A percentile compares a stretch with the other conserved stretches of the same genome.
phyloP scores from a whole-genome alignment of 257 asterid genomes.

The Nicotiana obtusifolia region DNA sequence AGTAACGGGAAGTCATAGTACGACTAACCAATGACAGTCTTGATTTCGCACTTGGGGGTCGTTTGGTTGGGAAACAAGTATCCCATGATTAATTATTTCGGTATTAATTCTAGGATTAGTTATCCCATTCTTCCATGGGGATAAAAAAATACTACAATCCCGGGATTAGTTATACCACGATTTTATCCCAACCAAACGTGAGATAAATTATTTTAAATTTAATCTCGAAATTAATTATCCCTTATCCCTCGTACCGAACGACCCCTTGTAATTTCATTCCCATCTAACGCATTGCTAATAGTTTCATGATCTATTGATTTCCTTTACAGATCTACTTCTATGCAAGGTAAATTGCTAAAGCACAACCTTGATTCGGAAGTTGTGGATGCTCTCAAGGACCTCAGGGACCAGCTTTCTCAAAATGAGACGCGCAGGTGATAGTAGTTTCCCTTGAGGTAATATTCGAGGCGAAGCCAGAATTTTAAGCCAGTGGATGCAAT shows the following conservation, averaged over 20 bases:
- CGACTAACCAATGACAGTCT: neutral
- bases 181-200: too few relatives aligned
- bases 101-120: too few relatives aligned
- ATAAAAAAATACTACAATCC: too few relatives aligned
- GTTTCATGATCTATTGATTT: neutral
- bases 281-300: neutral
- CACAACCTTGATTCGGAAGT: conserved; percentile 88
- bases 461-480: neutral
- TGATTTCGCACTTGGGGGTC: neutral
- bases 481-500: neutral
- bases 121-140: too few relatives aligned
- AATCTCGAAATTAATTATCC: too few relatives aligned
- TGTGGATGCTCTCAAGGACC: conserved; percentile 87
- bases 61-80: too few relatives aligned
- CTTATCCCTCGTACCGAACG: too few relatives aligned
- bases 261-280: neutral
- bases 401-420: conserved; percentile 64
- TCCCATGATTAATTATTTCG: too few relatives aligned
- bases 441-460: neutral
- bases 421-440: conserved; percentile 26
- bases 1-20: neutral
- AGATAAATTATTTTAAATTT: too few relatives aligned
- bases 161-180: too few relatives aligned
- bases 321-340: conserved; percentile 64
- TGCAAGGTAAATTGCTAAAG: conserved; percentile 90